Evolutionary conservation across 352 stramenopile species (phyloP).

Genomic region (Globisporangium splendens): DNA sequence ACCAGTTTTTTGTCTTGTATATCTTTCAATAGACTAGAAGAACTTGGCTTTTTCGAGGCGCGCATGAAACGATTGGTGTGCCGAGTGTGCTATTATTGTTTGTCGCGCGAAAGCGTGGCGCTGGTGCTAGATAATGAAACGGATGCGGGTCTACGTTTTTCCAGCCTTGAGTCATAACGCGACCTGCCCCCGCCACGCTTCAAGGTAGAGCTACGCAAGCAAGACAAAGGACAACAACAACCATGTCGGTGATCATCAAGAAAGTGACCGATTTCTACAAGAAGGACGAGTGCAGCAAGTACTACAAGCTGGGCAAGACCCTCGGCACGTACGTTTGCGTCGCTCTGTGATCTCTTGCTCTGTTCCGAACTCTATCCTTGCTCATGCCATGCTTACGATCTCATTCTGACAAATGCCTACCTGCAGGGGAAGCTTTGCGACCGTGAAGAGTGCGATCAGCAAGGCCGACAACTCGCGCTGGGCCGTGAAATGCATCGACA

Average conservation of each 20-base stretch:
- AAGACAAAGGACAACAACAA: not conserved
- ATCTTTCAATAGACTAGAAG: not conserved
- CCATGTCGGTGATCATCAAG: slow-evolving; percentile 80
- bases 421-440: slow-evolving; percentile 77
- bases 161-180: not conserved
- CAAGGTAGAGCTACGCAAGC: not conserved
- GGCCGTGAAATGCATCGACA: slow-evolving; percentile 86
- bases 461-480: slow-evolving; percentile 75
- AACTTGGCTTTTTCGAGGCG: not conserved
- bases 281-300: slow-evolving; percentile 85
- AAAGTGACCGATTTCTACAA: slow-evolving; percentile 88
- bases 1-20: not conserved
- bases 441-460: slow-evolving; percentile 78
- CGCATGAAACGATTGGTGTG: not conserved
- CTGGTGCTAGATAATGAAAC: no score
- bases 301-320: slow-evolving; percentile 88
- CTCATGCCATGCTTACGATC: no score
- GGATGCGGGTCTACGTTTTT: not conserved
- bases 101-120: no score
- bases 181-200: not conserved
- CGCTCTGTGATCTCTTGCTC: not conserved
- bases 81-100: not conserved
- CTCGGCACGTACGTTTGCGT: slow-evolving; percentile 75
- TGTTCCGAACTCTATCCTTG: not conserved
- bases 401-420: slow-evolving; percentile 2